Base-by-base conservation (phyloP, 768 basidiomycete species). In the Boletus speciosus region DNA sequence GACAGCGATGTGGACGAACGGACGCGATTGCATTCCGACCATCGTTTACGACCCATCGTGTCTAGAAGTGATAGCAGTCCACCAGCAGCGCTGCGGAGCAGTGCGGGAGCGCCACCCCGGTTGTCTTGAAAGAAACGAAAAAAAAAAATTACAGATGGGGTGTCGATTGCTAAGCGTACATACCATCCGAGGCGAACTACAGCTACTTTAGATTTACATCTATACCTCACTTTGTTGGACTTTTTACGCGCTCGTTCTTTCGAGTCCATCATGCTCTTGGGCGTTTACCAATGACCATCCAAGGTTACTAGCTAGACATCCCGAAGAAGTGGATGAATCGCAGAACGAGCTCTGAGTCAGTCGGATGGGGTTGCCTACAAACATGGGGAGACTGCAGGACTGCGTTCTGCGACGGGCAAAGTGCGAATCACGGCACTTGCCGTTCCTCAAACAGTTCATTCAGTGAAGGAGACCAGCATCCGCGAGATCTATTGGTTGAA, bases 41-140 rank as follows among this genome's bases (percentile, higher is more conserved):
- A 41, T 49, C 66, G 52, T 45, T 58, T 54, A 59, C 61, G 52
- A 56, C 55, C 59, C 6, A 57, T 65, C 56, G 76, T 74, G 56
- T 78, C 81, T 68, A 73, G 81, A 66, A 83, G 81, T 70, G 75
- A 76, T 66, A 82, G 76, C 62, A 73, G 73, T 67, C 84, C 84
- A 21, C 84, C 83, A 11, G 53, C 40, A 35, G 59, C 56, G 52
- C 68, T 68, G 66, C 68, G 59, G 70, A 61, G 49, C 66, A 60
- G 68, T 49, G 62, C 54, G 35, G 51, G 64, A 35, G 50, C 43
- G 29, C 60, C 64, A 49, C 66, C 60, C 27, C 58, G 55, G 55
- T 23, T 54, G 47, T 54, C 55, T 47, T 66, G 59, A 62, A 40
- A 50, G 40, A 37, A 31, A 10, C 10, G 16, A 2, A 6, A 36